These are phyloP conservation scores for Stagonosporopsis tanaceti DNA, from an alignment of 2,329 filamentous ascomycete genomes.

Conservation along the genomic window DNA sequence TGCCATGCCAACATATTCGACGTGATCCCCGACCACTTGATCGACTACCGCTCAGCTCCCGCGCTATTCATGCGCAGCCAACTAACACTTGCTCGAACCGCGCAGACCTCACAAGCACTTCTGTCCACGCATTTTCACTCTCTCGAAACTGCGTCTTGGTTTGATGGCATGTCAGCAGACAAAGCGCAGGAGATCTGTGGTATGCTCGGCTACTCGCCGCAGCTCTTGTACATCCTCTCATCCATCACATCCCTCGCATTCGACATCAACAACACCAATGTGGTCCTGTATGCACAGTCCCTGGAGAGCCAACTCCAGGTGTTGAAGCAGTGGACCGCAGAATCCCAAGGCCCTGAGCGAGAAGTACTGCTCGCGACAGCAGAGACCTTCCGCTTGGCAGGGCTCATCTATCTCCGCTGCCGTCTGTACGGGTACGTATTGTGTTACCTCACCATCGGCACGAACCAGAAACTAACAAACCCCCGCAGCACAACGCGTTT, in stretches of 20 bases:
- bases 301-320: conserved; percentile 38
- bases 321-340: conserved; percentile 40
- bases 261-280: conserved; percentile 25
- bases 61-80: conserved; percentile 43
- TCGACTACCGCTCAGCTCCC: conserved; percentile 36
- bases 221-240: conserved; percentile 41
- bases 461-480: conserved; percentile 4
- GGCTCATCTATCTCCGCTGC: conserved; percentile 43
- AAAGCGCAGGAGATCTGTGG: conserved; percentile 38
- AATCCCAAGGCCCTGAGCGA: conserved; percentile 31
- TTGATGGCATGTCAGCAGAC: conserved; percentile 26
- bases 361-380: conserved; percentile 41
- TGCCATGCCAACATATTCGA: conserved; percentile 45
- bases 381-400: conserved; percentile 43
- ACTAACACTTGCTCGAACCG: conserved; percentile 40
- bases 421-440: conserved; percentile 39
- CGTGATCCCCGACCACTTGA: conserved; percentile 32
- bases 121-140: conserved; percentile 33
- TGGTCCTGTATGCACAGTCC: conserved; percentile 34
- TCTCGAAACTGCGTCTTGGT: conserved; percentile 38
- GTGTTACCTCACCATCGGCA: background rate
- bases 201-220: conserved; percentile 39
- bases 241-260: conserved; percentile 37
- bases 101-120: conserved; percentile 33
- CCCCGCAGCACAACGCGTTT: conserved; percentile 39